Percentiles rank a stretch among this genome's conserved stretches.
Conservation (phyloP, 2,329 filamentous ascomycete genomes). For the Akanthomyces lecanii region DNA sequence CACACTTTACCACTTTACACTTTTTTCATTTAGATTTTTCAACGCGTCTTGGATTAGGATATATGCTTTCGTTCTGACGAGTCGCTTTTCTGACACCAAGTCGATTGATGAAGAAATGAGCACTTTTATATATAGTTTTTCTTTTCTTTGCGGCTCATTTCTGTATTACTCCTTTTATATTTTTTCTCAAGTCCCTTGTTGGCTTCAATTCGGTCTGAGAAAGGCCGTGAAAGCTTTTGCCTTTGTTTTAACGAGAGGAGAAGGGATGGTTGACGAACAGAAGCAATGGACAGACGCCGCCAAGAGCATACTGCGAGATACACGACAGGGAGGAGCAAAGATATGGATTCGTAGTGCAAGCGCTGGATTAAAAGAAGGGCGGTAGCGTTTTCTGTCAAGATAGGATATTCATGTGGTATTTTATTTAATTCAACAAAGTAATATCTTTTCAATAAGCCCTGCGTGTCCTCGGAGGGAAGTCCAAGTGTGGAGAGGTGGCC, state of each 20-base stretch:
- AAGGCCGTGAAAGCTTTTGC: not conserved
- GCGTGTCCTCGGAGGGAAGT: not conserved
- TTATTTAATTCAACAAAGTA: slow-evolving; percentile 7
- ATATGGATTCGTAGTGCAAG: not conserved
- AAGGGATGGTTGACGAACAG: not conserved
- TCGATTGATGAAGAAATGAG: not conserved
- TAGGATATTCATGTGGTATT: slow-evolving; percentile 8
- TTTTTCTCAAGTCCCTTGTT: not conserved
- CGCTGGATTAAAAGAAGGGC: not conserved
- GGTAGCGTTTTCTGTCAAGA: not conserved
- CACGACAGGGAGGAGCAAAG: not conserved
- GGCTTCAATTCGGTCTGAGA: not conserved
- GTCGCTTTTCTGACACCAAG: not conserved
- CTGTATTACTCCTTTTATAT: slow-evolving; percentile 1
- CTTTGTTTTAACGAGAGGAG: not conserved
- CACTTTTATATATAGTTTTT: slow-evolving; percentile 9
- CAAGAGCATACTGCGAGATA: not conserved
- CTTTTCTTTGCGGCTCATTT: slow-evolving; percentile 1
- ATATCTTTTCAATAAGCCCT: not conserved
- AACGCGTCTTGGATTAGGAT: slow-evolving; percentile 7
- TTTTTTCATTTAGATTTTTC: slow-evolving; percentile 5
- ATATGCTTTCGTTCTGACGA: not conserved
- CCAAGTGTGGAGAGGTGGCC: not conserved
- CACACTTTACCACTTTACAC: slow-evolving; percentile 5
- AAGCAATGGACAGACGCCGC: not conserved